Conservation (phyloP, 139 green algal genomes). For the Trebouxia sp. region DNA sequence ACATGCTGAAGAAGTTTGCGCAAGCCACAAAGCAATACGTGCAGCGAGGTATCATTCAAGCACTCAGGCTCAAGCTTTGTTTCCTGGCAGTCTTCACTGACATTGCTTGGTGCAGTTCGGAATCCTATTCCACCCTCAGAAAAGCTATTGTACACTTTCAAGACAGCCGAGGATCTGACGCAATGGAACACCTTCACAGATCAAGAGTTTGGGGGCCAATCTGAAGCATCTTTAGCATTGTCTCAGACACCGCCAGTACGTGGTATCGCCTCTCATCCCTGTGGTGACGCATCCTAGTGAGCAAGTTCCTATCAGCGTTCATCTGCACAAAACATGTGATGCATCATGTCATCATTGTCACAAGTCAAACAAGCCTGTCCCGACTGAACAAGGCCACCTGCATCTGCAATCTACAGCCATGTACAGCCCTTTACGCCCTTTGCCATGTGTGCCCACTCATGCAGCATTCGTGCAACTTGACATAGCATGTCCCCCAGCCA, state of each 20-base stretch:
- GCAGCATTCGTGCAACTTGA: too few species aligned
- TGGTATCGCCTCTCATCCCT: background rate
- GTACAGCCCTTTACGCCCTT: too few species aligned
- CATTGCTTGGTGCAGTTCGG: constrained; percentile 6
- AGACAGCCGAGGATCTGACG: constrained; percentile 36
- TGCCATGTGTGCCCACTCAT: too few species aligned
- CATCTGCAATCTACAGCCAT: background rate
- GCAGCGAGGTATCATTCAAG: constrained; percentile 18
- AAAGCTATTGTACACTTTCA: constrained; percentile 44
- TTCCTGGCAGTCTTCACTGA: background rate
- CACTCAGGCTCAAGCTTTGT: background rate
- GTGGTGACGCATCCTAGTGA: background rate
- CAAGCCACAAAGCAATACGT: constrained; percentile 25
- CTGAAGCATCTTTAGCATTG: constrained; percentile 36
- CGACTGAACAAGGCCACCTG: too few species aligned
- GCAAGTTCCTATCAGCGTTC: too few species aligned
- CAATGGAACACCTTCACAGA: constrained; percentile 50
- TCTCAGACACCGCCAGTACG: constrained; percentile 27
- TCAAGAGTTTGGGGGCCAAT: constrained; percentile 40
- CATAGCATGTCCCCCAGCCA: too few species aligned
- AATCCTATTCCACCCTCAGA: constrained; percentile 27
- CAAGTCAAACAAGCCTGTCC: too few species aligned
- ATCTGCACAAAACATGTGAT: background rate
- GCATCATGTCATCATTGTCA: too few species aligned
- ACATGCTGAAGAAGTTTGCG: constrained; percentile 25